phyloP scores from a whole-genome alignment of 352 stramenopile genomes.

The Phytopythium delawarense region DNA sequence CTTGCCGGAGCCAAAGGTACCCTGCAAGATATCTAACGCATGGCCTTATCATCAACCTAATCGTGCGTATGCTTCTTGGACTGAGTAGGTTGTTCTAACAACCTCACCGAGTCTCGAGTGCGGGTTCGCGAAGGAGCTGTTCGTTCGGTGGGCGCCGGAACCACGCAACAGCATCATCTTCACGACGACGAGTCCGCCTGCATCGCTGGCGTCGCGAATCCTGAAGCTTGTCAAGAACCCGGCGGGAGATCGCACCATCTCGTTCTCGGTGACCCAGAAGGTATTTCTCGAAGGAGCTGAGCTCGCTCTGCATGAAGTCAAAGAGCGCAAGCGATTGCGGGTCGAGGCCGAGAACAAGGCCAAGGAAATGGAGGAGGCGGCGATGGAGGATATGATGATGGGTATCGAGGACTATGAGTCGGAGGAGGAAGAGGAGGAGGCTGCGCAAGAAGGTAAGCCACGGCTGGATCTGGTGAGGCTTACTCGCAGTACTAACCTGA shows the following conservation, averaged over 20 bases:
- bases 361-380: slow-evolving; percentile 85
- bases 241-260: slow-evolving; percentile 41
- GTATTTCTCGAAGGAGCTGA: slow-evolving; percentile 83
- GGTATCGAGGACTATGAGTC: slow-evolving; percentile 88
- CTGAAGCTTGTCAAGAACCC: slow-evolving; percentile 50
- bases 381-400: slow-evolving; percentile 92
- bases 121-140: slow-evolving; percentile 82
- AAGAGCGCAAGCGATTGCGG: slow-evolving; percentile 77
- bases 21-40: no score
- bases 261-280: slow-evolving; percentile 61
- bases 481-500: neutral
- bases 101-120: slow-evolving; percentile 78
- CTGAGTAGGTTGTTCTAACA: slow-evolving; percentile 61
- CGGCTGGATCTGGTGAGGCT: neutral
- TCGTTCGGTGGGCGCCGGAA: slow-evolving; percentile 77
- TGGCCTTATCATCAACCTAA: no score
- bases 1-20: slow-evolving; percentile 75
- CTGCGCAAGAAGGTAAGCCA: slow-evolving; percentile 52
- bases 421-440: slow-evolving; percentile 72
- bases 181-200: slow-evolving; percentile 52
- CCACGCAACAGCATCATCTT: slow-evolving; percentile 84
- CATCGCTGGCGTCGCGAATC: slow-evolving; percentile 68
- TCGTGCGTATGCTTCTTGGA: no score
- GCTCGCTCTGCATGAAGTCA: slow-evolving; percentile 81
- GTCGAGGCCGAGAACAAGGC: slow-evolving; percentile 85